These are phyloP conservation scores for Hypsizygus ulmarius DNA, from an alignment of 1,284 basidiomycete genomes.

Conservation along the genomic window DNA sequence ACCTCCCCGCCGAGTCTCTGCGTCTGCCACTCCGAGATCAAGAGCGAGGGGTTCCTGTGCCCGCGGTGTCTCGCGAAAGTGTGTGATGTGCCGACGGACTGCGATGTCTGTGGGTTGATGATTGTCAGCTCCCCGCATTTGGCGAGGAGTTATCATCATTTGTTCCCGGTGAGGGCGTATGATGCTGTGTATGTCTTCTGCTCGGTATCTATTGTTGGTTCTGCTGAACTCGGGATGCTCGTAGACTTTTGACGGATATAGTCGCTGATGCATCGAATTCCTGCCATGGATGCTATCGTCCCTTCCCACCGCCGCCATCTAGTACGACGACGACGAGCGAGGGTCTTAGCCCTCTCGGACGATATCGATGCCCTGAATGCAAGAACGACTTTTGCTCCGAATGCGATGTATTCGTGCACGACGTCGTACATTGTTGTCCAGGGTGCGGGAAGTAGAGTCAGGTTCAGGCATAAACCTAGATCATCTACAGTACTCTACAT, in stretches of 20 bases:
- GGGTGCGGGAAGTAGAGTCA: constrained; percentile 44
- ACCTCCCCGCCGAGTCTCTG: constrained; percentile 83
- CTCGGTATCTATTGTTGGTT: background rate
- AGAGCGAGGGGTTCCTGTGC: constrained; percentile 90
- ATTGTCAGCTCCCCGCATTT: constrained; percentile 97
- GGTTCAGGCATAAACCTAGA: constrained; percentile 1
- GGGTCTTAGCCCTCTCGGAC: constrained; percentile 22
- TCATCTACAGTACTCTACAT: background rate
- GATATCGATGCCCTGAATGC: constrained; percentile 35
- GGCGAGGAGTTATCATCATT: constrained; percentile 91
- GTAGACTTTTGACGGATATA: constrained; percentile 8
- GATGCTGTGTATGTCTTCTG: constrained; percentile 67
- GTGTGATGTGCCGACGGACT: constrained; percentile 98
- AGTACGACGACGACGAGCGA: constrained; percentile 14
- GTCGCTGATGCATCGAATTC: constrained; percentile 7
- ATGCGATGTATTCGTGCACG: constrained; percentile 63
- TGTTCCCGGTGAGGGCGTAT: constrained; percentile 88
- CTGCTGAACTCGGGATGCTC: background rate
- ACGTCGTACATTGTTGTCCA: constrained; percentile 61
- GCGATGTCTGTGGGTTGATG: constrained; percentile 95
- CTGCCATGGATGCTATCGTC: constrained; percentile 19
- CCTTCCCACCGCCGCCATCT: constrained; percentile 14
- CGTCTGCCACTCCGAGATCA: constrained; percentile 90
- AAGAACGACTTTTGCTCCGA: constrained; percentile 53
- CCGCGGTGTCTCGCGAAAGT: constrained; percentile 91